Evolutionary conservation across 345 rosid species (phyloP).

Genomic region (Hibiscus syriacus): DNA sequence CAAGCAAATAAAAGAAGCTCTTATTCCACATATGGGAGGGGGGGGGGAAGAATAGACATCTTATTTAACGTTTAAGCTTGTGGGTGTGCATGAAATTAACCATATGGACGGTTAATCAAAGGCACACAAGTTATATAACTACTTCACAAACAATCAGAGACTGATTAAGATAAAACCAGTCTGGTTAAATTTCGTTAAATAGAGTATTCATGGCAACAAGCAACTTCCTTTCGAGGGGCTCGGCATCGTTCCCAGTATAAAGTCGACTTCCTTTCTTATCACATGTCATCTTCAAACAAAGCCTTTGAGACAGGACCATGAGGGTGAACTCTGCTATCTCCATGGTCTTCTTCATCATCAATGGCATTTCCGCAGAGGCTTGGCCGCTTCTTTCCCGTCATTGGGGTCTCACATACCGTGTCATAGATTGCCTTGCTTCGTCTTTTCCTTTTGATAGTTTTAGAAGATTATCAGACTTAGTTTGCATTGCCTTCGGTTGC

Average conservation of each 20-base stretch:
- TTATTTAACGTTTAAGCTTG: background rate
- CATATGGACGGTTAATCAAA: background rate
- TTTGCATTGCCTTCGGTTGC: conserved; percentile 30
- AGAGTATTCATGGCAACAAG: background rate
- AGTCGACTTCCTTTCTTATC: background rate
- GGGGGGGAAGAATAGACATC: no score
- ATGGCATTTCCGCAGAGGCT: conserved; percentile 15
- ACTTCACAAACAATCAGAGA: no score
- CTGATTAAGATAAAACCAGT: background rate
- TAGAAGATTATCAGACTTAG: conserved; percentile 20
- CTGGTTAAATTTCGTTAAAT: background rate
- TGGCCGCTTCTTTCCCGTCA: no score
- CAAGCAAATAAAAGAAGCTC: background rate
- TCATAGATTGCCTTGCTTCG: no score
- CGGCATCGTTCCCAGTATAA: background rate
- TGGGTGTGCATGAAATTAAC: conserved; percentile 1
- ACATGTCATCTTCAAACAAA: conserved; percentile 50
- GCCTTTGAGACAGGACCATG: no score
- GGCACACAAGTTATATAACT: background rate
- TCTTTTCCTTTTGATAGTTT: conserved; percentile 51
- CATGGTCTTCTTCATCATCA: conserved; percentile 23
- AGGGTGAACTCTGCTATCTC: conserved; percentile 14
- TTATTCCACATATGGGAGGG: background rate
- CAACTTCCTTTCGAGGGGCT: background rate
- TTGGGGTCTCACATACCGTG: no score